Evolutionary conservation across 139 green algal genomes (phyloP), one percentile per base, ranked within the genome.

Genomic region (Pycnococcus provasolii): DNA sequence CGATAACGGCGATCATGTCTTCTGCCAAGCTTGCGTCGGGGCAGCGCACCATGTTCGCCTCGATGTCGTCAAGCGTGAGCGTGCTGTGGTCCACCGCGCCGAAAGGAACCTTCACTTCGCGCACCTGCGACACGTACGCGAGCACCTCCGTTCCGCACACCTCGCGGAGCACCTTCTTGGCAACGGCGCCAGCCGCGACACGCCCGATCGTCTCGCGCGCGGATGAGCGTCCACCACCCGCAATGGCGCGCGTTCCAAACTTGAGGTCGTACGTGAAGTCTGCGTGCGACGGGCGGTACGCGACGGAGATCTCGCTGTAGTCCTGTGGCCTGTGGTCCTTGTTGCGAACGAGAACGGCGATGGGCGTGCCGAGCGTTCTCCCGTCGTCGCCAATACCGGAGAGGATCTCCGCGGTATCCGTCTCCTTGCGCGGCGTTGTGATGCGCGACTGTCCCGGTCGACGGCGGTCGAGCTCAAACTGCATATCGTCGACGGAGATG

Each of bases 251-350:
- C 55, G 97, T 96, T 72, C 93, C 93, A 76, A 97, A 99, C 79
- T 99, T 99, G 79, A 96, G 94, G 74, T 99, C 93, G 73, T 99
- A 99, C 0, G 92, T 97, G 4, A 92, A 92, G 66, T 97, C 93
- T 9, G 93, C 91, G 71, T 99, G 93, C 1, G 84, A 94, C 3
- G 93, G 93, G 15, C 86, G 65, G 79, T 97, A 97, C 2, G 88
- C 88, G 43, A 91, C 82, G 37, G 53, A 45, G 42, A 71, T 71
- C 44, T 71, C 65, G 43, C 54, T 51, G 53, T 71, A 71, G 40
- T 71, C 65, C 37, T 64, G 53, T 13, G 37, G 42, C 45, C 86
- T 80, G 70, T 97, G 91, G 76, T 97, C 89, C 68, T 93, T 95
- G 84, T 99, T 99, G 57, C 86, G 86, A 40, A 99, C 93, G 6